A percentile compares a stretch with the other conserved stretches of the same genome.
These are phyloP conservation scores for Chrysanthemum lavandulifolium DNA, from an alignment of 129 eudicot genomes.

Conservation along the genomic window DNA sequence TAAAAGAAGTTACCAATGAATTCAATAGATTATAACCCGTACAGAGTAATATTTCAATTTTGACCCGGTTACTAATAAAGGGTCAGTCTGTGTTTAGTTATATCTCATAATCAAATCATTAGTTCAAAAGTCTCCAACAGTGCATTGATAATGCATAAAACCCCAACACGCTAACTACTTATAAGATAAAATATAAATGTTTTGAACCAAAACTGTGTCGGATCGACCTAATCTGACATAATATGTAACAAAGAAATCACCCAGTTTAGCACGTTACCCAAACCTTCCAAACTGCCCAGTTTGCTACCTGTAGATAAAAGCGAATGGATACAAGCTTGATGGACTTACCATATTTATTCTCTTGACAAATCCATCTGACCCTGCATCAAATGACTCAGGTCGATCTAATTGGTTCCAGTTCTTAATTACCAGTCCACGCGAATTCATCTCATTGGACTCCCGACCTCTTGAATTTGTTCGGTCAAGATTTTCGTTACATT, in stretches of 20 bases:
- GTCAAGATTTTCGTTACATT: slow-evolving; percentile 44
- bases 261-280: too few species aligned
- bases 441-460: slow-evolving; percentile 36
- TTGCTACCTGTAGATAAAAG: too few species aligned
- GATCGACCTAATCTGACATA: too few species aligned
- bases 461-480: slow-evolving; percentile 37
- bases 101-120: too few species aligned
- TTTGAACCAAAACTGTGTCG: too few species aligned
- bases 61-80: not conserved
- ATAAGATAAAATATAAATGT: too few species aligned
- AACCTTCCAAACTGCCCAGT: too few species aligned
- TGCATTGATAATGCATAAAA: too few species aligned
- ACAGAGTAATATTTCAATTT: not conserved
- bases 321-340: not conserved
- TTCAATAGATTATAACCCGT: not conserved
- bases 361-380: slow-evolving; percentile 42
- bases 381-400: slow-evolving; percentile 81
- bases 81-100: not conserved
- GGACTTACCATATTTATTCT: slow-evolving; percentile 59
- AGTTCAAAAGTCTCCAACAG: too few species aligned
- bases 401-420: slow-evolving; percentile 74
- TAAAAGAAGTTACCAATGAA: not conserved
- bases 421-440: slow-evolving; percentile 32
- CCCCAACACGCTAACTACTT: too few species aligned
- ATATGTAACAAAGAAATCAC: too few species aligned